Conservation (phyloP, 768 basidiomycete genomes). For the Calocera viscosa region DNA sequence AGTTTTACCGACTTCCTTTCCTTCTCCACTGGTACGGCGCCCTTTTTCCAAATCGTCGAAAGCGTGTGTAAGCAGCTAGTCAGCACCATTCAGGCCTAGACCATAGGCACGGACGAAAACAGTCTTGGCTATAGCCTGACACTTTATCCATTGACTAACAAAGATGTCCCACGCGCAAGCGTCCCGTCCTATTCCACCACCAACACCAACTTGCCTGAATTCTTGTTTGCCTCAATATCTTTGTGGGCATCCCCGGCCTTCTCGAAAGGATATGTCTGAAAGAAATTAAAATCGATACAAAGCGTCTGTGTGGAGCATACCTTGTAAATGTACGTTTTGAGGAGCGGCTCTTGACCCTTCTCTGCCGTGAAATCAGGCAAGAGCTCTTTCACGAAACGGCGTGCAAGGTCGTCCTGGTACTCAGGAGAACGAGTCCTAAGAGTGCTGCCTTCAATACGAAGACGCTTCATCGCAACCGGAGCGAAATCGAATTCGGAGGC, state of each 20-base stretch:
- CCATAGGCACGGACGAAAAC: too few species aligned
- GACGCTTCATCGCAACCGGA: constrained; percentile 68
- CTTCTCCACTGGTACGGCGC: too few species aligned
- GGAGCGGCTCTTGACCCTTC: not conserved
- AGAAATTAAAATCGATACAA: not conserved
- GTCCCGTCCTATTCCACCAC: constrained; percentile 22
- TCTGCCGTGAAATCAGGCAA: constrained; percentile 17
- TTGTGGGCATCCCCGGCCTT: constrained; percentile 10
- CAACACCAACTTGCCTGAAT: constrained; percentile 35
- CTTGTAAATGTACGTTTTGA: not conserved
- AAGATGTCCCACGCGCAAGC: too few species aligned
- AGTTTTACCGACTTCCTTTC: too few species aligned
- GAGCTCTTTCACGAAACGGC: constrained; percentile 20
- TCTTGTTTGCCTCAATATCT: constrained; percentile 55
- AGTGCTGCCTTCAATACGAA: constrained; percentile 80
- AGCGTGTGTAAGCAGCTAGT: too few species aligned
- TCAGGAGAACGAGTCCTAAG: constrained; percentile 57
- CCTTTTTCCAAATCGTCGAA: too few species aligned
- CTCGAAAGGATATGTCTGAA: not conserved
- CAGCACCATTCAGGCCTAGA: too few species aligned
- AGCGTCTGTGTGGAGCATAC: not conserved
- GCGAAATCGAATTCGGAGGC: constrained; percentile 44
- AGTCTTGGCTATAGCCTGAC: too few species aligned
- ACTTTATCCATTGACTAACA: too few species aligned
- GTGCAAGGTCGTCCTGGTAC: constrained; percentile 60